These are phyloP conservation scores for Candida pseudofarinosa DNA, from an alignment of 805 yeast genomes.

Conservation along the genomic window DNA sequence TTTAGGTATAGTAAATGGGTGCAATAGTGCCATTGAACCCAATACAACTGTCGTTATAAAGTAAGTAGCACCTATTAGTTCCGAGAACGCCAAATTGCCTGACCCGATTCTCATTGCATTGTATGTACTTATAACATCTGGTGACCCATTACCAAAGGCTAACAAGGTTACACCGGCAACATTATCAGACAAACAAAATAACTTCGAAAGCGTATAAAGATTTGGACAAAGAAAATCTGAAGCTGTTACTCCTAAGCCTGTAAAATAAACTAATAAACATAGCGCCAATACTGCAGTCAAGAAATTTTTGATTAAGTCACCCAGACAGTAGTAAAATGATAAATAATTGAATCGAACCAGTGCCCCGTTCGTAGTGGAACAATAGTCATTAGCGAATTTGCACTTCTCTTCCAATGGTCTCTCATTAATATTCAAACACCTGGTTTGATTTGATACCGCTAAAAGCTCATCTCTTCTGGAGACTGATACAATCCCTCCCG, in stretches of 20 bases:
- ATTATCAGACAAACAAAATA: constrained; percentile 64
- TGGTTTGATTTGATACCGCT: not conserved
- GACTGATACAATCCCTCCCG: no score
- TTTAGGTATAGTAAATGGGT: constrained; percentile 57
- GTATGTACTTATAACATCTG: constrained; percentile 82
- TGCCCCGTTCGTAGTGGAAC: constrained; percentile 24
- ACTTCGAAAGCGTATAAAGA: constrained; percentile 57
- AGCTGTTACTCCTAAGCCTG: constrained; percentile 72
- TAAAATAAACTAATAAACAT: constrained; percentile 45
- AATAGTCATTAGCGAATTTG: constrained; percentile 28
- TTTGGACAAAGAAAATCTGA: constrained; percentile 82
- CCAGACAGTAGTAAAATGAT: constrained; percentile 27
- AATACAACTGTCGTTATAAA: constrained; percentile 76
- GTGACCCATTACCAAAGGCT: constrained; percentile 90
- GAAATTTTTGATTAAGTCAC: constrained; percentile 4
- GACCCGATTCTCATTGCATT: constrained; percentile 74
- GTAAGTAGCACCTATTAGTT: constrained; percentile 84
- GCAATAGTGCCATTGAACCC: constrained; percentile 69
- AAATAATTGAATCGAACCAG: constrained; percentile 39
- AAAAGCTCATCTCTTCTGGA: no score
- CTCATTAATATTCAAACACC: constrained; percentile 6
- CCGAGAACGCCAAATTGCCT: constrained; percentile 80
- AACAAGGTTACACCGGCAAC: constrained; percentile 82
- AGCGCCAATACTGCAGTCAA: constrained; percentile 14
- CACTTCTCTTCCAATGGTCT: constrained; percentile 29